Base-by-base conservation (phyloP, 176 grass and related monocot genomes). In the Saccharum officinarum region DNA sequence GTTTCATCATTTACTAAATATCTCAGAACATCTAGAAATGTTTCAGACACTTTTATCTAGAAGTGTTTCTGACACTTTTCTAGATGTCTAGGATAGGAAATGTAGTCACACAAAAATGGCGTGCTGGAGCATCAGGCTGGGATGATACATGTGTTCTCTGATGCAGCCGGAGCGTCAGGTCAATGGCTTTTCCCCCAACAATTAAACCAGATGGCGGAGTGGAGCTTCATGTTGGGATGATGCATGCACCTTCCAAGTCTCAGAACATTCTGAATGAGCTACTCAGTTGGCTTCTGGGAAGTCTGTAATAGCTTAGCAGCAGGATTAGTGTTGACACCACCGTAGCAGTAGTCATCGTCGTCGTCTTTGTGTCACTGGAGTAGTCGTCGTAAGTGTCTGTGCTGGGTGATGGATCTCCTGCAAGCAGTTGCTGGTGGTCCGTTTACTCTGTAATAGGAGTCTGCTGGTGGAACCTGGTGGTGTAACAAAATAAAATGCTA, bases 101-200 rank as follows among this genome's bases (percentile, higher is more conserved):
- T 62, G n/a, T 1, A 1, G 2, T 23, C 59, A 62, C 9, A 62
- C 12, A 62, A 62, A 38, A 38, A 36, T n/a, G 5, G 37, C 6
- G 0, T 7, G 37, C 5, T 38, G 5, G 37, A 38, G 37, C 37
- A 3, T 38, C 37, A 38, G 37, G 37, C 6, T 38, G 5, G 37
- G 37, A 38, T 89, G 9, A 79, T 13, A 7, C 47, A n/a, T 47
- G 10, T 44, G 8, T 80, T 86, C 46, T 80, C 31, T 52, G 57
- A 82, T 90, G 88, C 89, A 97, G 90, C 77, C 92, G 82, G 83
- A 90, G 80, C 83, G 86, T 54, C 79, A 85, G 65, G 76, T 87
- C 57, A 77, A 88, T 45, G 78, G 46, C 69, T 59, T 67, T 66
- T 1, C 65, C 8, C 76, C 71, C 47, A 89, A 91, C 67, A 89